Evolutionary conservation across 768 basidiomycete species (phyloP), one percentile per base, ranked within the genome.

Genomic region (Hygrophorus russula): DNA sequence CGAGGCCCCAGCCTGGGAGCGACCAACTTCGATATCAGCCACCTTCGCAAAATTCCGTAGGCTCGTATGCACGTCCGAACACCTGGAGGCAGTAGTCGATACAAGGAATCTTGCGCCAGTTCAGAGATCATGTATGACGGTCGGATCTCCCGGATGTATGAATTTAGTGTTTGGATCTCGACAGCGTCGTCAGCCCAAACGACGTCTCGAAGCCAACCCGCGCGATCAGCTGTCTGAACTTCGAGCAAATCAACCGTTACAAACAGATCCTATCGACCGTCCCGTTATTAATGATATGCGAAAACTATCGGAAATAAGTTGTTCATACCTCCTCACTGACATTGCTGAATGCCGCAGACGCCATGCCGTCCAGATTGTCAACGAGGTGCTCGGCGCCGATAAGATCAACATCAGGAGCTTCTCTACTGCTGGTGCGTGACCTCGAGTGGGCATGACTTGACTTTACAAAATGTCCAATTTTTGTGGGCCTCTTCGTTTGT

Each of bases 151-250:
- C 74, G 71, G 28, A 91, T 60, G 51, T 84, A 76, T 2, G 78
- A 72, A 57, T 84, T 81, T 50, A 91, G 80, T 17, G 74, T 80
- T 56, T 90, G 84, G 36, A 90, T 79, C 49, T 88, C 83, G n/a
- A 79, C 66, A 2, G 69, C 65, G 37, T 91, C 88, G 9, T 75
- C 71, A 37, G 64, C 58, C 0, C 68, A 60, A 12, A 59, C 60
- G 0, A 66, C 56, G n/a, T 89, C 86, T 42, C 76, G 67, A 27
- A 88, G 84, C 87, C 88, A 91, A 2, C 83, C 88, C 2, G 75
- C 80, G 27, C 78, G 75, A 56, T 91, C 88, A 12, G 76, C 73
- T 1, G 75, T 78, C 58, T 91, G 88, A 0, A 86, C 75, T 58
- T 91, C 88, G 8, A 91, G 68, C 13, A 89, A 60, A 56, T 91